Evolutionary conservation across 2,329 filamentous ascomycete genomes (phyloP).

Genomic region (Aspergillus neotritici): DNA sequence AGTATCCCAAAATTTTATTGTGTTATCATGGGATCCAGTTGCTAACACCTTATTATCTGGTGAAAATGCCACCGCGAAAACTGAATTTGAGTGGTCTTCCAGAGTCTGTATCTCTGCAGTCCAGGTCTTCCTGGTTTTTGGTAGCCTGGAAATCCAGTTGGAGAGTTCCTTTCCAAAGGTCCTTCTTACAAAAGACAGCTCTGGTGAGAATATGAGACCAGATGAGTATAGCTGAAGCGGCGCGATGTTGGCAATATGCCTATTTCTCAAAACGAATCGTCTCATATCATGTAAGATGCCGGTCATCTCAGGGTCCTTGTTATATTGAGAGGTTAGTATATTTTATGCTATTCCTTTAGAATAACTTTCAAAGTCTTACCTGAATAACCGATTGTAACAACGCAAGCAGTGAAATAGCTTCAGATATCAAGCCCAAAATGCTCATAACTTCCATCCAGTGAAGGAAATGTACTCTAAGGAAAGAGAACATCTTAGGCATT

Average conservation of each 20-base stretch:
- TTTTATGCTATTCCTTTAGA: too few species aligned
- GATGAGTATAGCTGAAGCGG: neutral
- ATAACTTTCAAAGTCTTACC: neutral
- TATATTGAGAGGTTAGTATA: too few species aligned
- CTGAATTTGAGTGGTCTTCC: neutral
- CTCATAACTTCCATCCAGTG: slow-evolving; percentile 5
- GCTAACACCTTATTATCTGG: neutral
- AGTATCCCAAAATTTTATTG: slow-evolving; percentile 2
- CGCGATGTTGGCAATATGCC: neutral
- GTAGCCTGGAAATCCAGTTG: too few species aligned
- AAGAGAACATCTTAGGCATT: neutral
- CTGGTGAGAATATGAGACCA: neutral
- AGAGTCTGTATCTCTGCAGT: neutral
- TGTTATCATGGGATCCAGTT: neutral
- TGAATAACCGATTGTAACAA: neutral
- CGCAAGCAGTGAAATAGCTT: neutral
- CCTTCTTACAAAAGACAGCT: too few species aligned
- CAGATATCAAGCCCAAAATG: slow-evolving; percentile 1
- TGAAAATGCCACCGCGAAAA: slow-evolving; percentile 5
- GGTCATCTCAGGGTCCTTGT: neutral
- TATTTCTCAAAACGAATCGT: neutral
- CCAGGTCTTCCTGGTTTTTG: too few species aligned
- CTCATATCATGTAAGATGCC: neutral
- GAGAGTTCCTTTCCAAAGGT: too few species aligned
- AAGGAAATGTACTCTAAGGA: slow-evolving; percentile 2